Evolutionary conservation across 345 rosid genomes (phyloP).

Genomic region (Eucalyptus paniculata): DNA sequence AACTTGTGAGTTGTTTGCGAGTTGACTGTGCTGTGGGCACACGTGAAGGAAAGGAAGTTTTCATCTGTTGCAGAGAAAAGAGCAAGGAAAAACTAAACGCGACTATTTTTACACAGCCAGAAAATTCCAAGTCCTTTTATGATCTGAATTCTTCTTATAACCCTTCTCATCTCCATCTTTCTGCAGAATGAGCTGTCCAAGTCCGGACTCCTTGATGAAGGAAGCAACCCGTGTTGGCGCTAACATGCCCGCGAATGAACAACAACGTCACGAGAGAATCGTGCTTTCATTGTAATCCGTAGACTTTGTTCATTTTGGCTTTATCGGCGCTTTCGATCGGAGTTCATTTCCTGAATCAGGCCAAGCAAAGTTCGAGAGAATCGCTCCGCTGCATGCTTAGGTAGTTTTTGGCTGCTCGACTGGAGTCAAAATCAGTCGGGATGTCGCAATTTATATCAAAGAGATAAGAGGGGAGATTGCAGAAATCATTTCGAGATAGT

Average conservation of each 20-base stretch:
- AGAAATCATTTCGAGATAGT: not conserved
- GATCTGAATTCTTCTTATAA: not conserved
- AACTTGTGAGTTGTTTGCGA: not conserved
- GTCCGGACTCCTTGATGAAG: not conserved
- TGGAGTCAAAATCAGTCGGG: not conserved
- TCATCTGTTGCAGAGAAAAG: no score
- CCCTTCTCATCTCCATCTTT: not conserved
- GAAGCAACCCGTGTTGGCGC: not conserved
- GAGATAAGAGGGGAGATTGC: not conserved
- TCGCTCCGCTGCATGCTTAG: not conserved
- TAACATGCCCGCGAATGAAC: not conserved
- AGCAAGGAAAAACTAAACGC: no score
- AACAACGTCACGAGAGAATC: not conserved
- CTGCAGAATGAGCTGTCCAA: not conserved
- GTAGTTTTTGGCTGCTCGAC: not conserved
- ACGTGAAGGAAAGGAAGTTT: not conserved
- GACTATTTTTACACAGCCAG: no score
- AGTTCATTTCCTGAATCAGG: not conserved
- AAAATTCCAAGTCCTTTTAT: not conserved
- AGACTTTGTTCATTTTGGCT: not conserved
- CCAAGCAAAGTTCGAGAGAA: not conserved
- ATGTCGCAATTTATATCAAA: not conserved
- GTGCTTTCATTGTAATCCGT: not conserved
- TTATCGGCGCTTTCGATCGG: not conserved
- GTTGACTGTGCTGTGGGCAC: not conserved